phyloP scores from a whole-genome alignment of 2,329 filamentous ascomycete genomes.

The Sclerotinia sclerotiorum region DNA sequence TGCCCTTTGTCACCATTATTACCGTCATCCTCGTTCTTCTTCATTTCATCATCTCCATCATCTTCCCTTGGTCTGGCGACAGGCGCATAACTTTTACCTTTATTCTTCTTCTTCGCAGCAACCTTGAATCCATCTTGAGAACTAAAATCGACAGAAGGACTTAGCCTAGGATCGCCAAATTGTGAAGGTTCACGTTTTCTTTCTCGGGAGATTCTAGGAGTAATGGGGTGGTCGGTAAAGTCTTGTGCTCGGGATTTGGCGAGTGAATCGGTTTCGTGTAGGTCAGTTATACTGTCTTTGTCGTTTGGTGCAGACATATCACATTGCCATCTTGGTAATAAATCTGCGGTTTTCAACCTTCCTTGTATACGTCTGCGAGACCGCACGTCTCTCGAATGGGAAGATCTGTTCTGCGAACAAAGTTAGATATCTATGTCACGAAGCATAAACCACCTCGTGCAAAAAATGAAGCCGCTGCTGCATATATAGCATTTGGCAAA shows the following conservation, averaged over 20 bases:
- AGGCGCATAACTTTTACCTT: constrained; percentile 46
- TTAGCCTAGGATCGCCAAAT: constrained; percentile 49
- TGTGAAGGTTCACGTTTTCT: constrained; percentile 39
- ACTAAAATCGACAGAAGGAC: constrained; percentile 56
- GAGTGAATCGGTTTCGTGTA: constrained; percentile 36
- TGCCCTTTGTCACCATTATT: constrained; percentile 40
- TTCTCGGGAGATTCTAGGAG: constrained; percentile 29
- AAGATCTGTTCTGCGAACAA: constrained; percentile 35
- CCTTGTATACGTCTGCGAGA: constrained; percentile 32
- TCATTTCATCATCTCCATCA: constrained; percentile 48
- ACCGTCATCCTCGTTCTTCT: constrained; percentile 45
- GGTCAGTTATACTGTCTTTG: constrained; percentile 26
- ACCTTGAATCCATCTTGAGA: constrained; percentile 55
- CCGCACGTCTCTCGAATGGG: constrained; percentile 36
- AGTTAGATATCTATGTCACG: constrained; percentile 39
- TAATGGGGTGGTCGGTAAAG: constrained; percentile 29
- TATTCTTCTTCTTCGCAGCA: constrained; percentile 51
- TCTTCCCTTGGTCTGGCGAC: constrained; percentile 40
- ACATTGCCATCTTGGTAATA: constrained; percentile 28
- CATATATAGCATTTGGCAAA: constrained; percentile 34
- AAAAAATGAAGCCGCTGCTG: constrained; percentile 38
- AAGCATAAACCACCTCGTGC: constrained; percentile 35
- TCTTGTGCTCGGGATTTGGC: constrained; percentile 34
- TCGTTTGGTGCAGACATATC: constrained; percentile 26
- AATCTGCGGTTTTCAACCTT: constrained; percentile 32